Percentiles rank a stretch among this genome's conserved stretches.
Conservation (phyloP, 805 yeast genomes). For the Wickerhamomyces strasburgensis region DNA sequence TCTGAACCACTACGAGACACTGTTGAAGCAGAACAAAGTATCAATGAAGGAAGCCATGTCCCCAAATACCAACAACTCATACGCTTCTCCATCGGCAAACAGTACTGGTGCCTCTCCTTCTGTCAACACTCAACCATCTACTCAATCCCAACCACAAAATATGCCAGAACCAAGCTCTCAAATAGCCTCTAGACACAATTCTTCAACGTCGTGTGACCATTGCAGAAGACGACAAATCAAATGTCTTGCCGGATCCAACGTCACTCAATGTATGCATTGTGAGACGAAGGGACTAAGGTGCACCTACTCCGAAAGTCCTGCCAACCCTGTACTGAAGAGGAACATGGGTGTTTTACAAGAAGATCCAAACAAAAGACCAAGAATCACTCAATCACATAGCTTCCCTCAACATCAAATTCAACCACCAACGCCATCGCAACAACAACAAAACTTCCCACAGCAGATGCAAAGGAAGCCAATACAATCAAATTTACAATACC, state of each 20-base stretch:
- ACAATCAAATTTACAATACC: constrained; percentile 63
- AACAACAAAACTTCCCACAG: constrained; percentile 8
- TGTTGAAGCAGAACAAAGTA: constrained; percentile 23
- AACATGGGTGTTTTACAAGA: constrained; percentile 21
- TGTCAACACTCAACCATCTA: background rate
- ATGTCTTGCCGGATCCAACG: constrained; percentile 65
- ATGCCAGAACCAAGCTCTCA: background rate
- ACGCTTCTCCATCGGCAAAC: background rate
- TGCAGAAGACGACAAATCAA: constrained; percentile 77
- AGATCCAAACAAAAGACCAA: constrained; percentile 6
- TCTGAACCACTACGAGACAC: constrained; percentile 21
- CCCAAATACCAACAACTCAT: constrained; percentile 4
- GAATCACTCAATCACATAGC: background rate
- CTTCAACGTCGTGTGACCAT: constrained; percentile 64
- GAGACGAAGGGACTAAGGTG: constrained; percentile 70
- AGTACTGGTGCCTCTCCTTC: background rate
- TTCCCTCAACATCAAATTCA: constrained; percentile 1
- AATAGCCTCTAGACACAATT: background rate
- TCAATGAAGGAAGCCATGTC: constrained; percentile 22
- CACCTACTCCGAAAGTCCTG: constrained; percentile 60
- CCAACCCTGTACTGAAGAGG: constrained; percentile 34
- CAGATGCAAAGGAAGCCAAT: constrained; percentile 14
- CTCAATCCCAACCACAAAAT: background rate
- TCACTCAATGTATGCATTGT: constrained; percentile 68
- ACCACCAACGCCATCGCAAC: constrained; percentile 2